Base-by-base conservation (phyloP, 2,329 filamentous ascomycete species). In the Colletotrichum gigasporum region DNA sequence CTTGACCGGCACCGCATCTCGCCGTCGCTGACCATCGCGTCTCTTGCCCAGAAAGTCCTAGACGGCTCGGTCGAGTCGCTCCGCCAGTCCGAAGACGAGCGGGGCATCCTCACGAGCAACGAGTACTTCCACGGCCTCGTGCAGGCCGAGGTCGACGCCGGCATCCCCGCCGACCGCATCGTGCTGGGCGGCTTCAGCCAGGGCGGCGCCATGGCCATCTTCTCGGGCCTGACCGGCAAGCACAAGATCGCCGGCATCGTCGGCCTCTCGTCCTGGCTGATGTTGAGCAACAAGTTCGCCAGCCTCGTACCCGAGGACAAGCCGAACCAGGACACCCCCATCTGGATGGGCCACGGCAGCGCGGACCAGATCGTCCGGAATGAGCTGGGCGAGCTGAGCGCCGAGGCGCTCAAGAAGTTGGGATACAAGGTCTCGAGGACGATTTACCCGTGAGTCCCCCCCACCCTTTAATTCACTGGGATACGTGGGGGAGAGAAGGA, bases 261-360 rank as follows among this genome's bases (percentile, higher is more conserved):
- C 67, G 93, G 90, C 7, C 79, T 98, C 66, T 96, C 92, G 11
- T 91, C 88, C 71, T 98, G 96, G 78, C 79, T 97, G 69, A 83
- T 93, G 18, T 82, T 97, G 28, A 79, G 77, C 54, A 69, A 74
- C 55, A 82, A 79, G 66, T 84, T 87, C 69, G 73, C 76, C 47
- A 75, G 79, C 7, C 70, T 79, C 16, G 67, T 82, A 20, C 82
- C 85, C 2, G 55, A 18, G 8, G 42, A 47, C 16, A 57, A 59
- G 63, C 81, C 85, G 58, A 94, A 93, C 76, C 86, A 89, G 76
- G 83, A 91, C 39, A 97, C 93, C 2, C 91, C 92, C 1, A 89
- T 98, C 67, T 92, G 96, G 78, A 91, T 97, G 89, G 93, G 87
- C 11, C 96, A 98, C 71, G 96, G 96, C n/a, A 86, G 90, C 66